These are phyloP conservation scores for Euphorbia pulcherrima DNA, from an alignment of 345 rosid species.

Conservation along the genomic window DNA sequence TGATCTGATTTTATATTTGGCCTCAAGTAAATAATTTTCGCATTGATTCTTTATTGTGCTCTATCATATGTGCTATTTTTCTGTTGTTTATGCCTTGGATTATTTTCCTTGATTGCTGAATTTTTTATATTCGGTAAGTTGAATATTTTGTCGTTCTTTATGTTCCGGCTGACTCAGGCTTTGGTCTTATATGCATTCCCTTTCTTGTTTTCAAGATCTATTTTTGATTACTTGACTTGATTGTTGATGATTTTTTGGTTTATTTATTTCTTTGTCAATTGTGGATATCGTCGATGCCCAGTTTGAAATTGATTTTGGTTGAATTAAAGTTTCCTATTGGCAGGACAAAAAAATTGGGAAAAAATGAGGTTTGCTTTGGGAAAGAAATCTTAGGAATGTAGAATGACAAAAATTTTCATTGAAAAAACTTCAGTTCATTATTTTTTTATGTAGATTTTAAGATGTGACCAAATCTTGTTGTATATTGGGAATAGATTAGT, in stretches of 20 bases:
- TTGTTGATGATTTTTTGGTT: neutral
- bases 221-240: constrained; percentile 2
- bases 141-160: neutral
- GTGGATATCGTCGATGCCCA: neutral
- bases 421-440: neutral
- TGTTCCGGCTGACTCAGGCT: neutral
- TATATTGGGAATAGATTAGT: neutral
- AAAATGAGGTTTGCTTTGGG: neutral
- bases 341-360: neutral
- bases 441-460: neutral
- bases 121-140: neutral
- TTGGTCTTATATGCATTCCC: neutral
- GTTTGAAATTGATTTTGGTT: neutral
- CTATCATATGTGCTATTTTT: neutral
- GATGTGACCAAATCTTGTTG: too few relatives aligned
- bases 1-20: constrained; percentile 1
- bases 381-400: neutral
- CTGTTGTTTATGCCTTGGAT: constrained; percentile 2
- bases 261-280: neutral
- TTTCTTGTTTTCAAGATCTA: neutral
- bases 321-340: neutral
- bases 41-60: neutral
- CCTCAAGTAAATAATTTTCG: neutral
- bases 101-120: neutral
- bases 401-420: neutral